Evolutionary conservation across 192 early-diverging fungal species (phyloP).

Genomic region (Backusella macrospora): DNA sequence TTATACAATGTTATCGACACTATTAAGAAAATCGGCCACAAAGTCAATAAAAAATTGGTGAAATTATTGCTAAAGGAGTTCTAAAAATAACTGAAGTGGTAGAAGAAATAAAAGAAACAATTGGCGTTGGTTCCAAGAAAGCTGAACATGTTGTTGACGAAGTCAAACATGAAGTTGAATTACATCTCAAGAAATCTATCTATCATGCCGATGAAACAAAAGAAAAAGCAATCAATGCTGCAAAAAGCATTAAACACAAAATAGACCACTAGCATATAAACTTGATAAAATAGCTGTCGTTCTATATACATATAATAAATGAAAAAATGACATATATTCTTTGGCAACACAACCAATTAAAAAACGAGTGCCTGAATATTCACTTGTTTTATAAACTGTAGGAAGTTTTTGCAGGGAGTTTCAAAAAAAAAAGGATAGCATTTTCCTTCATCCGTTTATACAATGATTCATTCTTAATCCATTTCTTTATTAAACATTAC

Average conservation of each 20-base stretch:
- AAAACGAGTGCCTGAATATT: too few species aligned
- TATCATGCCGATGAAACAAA: slow-evolving; percentile 1
- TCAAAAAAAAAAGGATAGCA: too few species aligned
- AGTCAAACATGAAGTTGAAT: slow-evolving; percentile 10
- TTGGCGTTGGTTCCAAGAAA: slow-evolving; percentile 28
- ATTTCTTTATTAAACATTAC: too few species aligned
- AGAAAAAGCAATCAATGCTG: background rate
- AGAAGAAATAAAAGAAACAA: slow-evolving; percentile 30
- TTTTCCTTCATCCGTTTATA: too few species aligned
- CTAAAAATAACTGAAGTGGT: slow-evolving; percentile 1
- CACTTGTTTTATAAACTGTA: too few species aligned
- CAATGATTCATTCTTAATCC: too few species aligned
- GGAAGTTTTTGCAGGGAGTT: too few species aligned
- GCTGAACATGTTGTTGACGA: slow-evolving; percentile 10
- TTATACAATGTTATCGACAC: slow-evolving; percentile 19
- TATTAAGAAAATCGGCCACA: slow-evolving; percentile 33
- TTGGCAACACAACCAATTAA: too few species aligned
- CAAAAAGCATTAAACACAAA: background rate
- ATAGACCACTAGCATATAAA: background rate
- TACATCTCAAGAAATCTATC: background rate
- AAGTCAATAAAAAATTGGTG: slow-evolving; percentile 31
- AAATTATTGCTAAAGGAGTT: slow-evolving; percentile 15
- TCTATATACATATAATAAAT: too few species aligned
- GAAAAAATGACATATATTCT: too few species aligned
- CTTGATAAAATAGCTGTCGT: background rate